Conservation (phyloP, 2,329 filamentous ascomycete species). For the Xylaria sp. region DNA sequence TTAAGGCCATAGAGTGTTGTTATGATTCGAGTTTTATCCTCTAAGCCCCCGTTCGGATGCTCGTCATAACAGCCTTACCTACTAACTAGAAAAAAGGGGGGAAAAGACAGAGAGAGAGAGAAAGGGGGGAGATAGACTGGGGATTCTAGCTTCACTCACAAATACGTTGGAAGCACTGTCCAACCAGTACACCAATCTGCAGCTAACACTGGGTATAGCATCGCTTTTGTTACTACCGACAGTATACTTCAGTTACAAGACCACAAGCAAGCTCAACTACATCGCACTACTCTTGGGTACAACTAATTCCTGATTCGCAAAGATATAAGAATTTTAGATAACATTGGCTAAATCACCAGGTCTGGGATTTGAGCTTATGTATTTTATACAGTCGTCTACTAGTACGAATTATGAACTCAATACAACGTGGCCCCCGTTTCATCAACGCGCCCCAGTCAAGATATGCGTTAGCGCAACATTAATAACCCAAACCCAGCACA, state of each 20-base stretch:
- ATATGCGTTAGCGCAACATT: constrained; percentile 14
- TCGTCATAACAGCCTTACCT: neutral
- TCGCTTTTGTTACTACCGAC: neutral
- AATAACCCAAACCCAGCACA: constrained; percentile 26
- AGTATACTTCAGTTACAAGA: neutral
- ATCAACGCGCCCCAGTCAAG: constrained; percentile 13
- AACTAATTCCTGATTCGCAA: neutral
- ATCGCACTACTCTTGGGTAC: neutral
- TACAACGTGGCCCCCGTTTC: constrained; percentile 8
- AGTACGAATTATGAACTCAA: constrained; percentile 30
- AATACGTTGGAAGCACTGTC: neutral
- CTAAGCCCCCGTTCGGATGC: neutral
- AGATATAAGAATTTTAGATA: neutral
- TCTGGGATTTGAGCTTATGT: neutral
- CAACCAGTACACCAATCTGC: neutral
- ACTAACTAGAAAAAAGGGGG: neutral
- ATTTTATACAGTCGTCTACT: constrained; percentile 31
- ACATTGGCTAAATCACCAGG: neutral
- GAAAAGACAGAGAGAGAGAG: too few relatives aligned
- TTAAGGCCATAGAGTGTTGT: too few relatives aligned
- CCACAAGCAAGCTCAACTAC: neutral
- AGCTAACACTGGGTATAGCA: neutral
- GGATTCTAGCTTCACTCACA: neutral
- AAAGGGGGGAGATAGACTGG: neutral
- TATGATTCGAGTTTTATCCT: too few relatives aligned